Conservation (phyloP, 345 rosid species). For the Crucihimalaya himalaica region DNA sequence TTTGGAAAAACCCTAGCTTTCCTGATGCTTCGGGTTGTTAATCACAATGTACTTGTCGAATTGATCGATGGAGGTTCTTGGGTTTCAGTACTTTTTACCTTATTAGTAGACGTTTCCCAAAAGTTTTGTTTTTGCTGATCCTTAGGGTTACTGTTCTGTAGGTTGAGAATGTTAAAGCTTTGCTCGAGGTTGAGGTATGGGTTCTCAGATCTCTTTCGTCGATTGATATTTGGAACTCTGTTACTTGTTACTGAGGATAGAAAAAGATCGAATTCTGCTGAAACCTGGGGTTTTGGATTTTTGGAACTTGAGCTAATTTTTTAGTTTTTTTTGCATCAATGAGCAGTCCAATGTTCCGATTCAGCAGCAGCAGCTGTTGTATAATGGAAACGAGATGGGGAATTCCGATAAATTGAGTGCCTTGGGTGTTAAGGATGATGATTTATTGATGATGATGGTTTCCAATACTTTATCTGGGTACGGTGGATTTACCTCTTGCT, state of each 20-base stretch:
- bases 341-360: constrained; percentile 80
- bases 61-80: constrained; percentile 11
- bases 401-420: constrained; percentile 79
- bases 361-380: constrained; percentile 87
- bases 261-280: background rate
- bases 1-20: constrained; percentile 35
- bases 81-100: background rate
- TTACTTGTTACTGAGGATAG: background rate
- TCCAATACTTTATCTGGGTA: constrained; percentile 60
- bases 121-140: constrained; percentile 20
- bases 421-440: constrained; percentile 87
- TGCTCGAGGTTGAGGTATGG: constrained; percentile 95
- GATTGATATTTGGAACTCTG: constrained; percentile 3
- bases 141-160: constrained; percentile 22
- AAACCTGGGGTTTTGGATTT: constrained; percentile 28
- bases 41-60: constrained; percentile 33
- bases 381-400: constrained; percentile 79
- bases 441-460: constrained; percentile 96
- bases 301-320: constrained; percentile 25
- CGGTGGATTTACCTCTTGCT: background rate
- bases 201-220: constrained; percentile 34
- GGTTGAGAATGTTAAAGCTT: constrained; percentile 96
- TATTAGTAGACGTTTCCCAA: background rate
- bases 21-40: constrained; percentile 23
- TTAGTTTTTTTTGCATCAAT: constrained; percentile 1